Evolutionary conservation across 2,329 filamentous ascomycete species (phyloP).

Genomic region (Claviceps quebecensis): DNA sequence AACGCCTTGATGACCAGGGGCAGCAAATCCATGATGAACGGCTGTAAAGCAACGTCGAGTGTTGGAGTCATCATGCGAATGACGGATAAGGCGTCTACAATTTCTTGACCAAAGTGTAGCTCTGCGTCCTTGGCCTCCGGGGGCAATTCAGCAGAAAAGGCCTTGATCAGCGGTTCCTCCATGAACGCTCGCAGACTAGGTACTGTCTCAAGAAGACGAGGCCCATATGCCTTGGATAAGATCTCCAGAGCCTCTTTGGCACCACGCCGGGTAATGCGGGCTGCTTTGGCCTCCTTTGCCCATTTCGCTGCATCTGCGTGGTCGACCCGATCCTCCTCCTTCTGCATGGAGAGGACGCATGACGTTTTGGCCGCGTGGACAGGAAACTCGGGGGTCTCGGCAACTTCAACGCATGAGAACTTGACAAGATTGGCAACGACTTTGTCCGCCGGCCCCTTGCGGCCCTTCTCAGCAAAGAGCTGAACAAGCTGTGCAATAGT

Average conservation of each 20-base stretch:
- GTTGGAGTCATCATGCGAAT: slow-evolving; percentile 89
- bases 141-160: slow-evolving; percentile 61
- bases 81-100: slow-evolving; percentile 87
- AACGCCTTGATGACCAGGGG: slow-evolving; percentile 78
- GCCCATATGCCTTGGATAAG: slow-evolving; percentile 65
- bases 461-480: slow-evolving; percentile 66
- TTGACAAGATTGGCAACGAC: slow-evolving; percentile 92
- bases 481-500: slow-evolving; percentile 79
- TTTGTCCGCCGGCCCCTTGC: slow-evolving; percentile 81
- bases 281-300: slow-evolving; percentile 76
- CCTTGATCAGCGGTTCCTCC: slow-evolving; percentile 61
- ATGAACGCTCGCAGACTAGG: slow-evolving; percentile 72
- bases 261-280: slow-evolving; percentile 78
- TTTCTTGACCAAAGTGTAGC: slow-evolving; percentile 70
- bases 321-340: slow-evolving; percentile 91
- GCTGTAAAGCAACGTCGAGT: slow-evolving; percentile 58
- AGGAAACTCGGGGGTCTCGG: slow-evolving; percentile 90
- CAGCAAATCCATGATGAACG: slow-evolving; percentile 70
- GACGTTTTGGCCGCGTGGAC: slow-evolving; percentile 66
- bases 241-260: slow-evolving; percentile 91
- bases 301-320: slow-evolving; percentile 84
- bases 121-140: slow-evolving; percentile 59
- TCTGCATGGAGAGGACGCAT: slow-evolving; percentile 82
- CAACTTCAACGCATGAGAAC: slow-evolving; percentile 94
- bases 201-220: slow-evolving; percentile 64